Conservation (phyloP, 768 basidiomycete species). For the Neoboletus magnificus region DNA sequence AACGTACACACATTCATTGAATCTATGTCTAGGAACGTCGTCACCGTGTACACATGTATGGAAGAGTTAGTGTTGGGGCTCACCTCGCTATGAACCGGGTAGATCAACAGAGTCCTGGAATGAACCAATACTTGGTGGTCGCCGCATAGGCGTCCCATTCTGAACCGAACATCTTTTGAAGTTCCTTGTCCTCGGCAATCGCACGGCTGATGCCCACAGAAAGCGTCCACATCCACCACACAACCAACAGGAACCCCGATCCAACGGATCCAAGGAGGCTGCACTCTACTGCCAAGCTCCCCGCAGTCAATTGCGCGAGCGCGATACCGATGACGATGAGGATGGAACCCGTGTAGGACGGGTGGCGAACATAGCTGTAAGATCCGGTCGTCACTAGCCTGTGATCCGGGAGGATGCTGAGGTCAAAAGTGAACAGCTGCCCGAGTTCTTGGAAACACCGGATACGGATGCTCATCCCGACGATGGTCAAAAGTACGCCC, state of each 20-base stretch:
- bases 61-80: not conserved
- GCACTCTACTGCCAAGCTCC: slow-evolving; percentile 47
- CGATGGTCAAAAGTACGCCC: slow-evolving; percentile 41
- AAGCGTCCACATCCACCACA: slow-evolving; percentile 51
- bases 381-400: slow-evolving; percentile 48
- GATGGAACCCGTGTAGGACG: slow-evolving; percentile 53
- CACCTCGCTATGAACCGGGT: not conserved
- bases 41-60: not conserved
- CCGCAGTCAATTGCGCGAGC: slow-evolving; percentile 43
- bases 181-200: slow-evolving; percentile 49
- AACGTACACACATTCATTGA: not conserved
- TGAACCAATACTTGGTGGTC: slow-evolving; percentile 47
- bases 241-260: slow-evolving; percentile 33
- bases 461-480: slow-evolving; percentile 48
- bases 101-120: slow-evolving; percentile 42
- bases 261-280: slow-evolving; percentile 28
- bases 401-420: slow-evolving; percentile 52
- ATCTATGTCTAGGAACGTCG: not conserved
- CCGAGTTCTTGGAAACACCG: slow-evolving; percentile 55
- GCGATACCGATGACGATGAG: slow-evolving; percentile 46
- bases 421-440: slow-evolving; percentile 55
- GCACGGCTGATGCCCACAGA: slow-evolving; percentile 48
- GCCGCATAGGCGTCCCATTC: slow-evolving; percentile 50
- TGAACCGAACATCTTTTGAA: slow-evolving; percentile 41
- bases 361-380: slow-evolving; percentile 53